phyloP scores from a whole-genome alignment of 2,329 filamentous ascomycete genomes.

The Talaromyces marneffei region DNA sequence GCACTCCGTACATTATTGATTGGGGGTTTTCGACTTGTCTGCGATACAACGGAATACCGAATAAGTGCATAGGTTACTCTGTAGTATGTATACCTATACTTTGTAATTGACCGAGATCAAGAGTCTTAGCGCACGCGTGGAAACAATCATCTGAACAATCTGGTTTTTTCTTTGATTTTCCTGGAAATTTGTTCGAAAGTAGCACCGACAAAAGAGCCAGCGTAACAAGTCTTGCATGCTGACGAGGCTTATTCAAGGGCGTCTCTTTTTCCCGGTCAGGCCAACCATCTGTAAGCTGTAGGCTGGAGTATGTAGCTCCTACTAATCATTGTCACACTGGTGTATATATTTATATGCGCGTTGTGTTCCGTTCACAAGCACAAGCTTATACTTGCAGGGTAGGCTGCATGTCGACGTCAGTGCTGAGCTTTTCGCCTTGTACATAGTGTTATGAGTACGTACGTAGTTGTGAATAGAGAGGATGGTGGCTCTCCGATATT shows the following conservation, averaged over 20 bases:
- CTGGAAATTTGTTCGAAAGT: background rate
- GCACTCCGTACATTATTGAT: background rate
- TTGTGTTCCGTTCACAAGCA: background rate
- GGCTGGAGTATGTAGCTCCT: background rate
- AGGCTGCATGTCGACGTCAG: constrained; percentile 1
- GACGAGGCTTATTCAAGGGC: background rate
- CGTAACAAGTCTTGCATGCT: background rate
- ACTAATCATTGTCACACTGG: background rate
- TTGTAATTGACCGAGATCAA: background rate
- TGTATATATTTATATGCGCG: background rate
- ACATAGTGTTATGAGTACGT: too few species aligned
- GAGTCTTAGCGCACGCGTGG: background rate
- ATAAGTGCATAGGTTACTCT: too few species aligned
- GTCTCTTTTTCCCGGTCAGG: background rate
- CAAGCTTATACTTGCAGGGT: background rate
- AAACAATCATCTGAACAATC: background rate
- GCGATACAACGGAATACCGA: background rate
- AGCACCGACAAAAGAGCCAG: background rate
- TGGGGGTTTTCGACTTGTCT: background rate
- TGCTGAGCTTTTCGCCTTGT: too few species aligned
- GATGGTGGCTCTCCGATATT: background rate
- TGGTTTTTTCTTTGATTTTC: background rate
- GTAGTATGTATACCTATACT: too few species aligned
- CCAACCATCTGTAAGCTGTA: background rate
- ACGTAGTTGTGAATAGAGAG: background rate